Evolutionary conservation across 1,139 yeast genomes (phyloP), one percentile per base, ranked within the genome.

Genomic region (Candida sanyaensis): DNA sequence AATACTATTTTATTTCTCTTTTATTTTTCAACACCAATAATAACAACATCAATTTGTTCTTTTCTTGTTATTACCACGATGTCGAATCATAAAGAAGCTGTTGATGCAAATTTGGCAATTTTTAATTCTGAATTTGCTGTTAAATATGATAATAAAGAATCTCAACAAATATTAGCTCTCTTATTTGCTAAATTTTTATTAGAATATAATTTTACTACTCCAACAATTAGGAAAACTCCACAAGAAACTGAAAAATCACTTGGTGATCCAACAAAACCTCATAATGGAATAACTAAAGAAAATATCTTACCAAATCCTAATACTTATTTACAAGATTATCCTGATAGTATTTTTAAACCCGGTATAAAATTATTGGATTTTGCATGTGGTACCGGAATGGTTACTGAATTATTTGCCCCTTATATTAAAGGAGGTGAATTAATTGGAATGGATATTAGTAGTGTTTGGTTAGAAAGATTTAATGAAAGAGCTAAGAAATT

Each of bases 321-420:
- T 0, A 51, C 57, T 4, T 56, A 54, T 36, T 26, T 38, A 9
- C 17, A 38, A 6, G 30, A 53, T 3, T 49, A 44, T 42, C 60
- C 63, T 3, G 37, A 51, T 13, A 43, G 59, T n/a, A 44, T 61
- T 17, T 55, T 65, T 55, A 62, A 55, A 41, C 65, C 66, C 2
- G 72, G 70, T 1, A 58, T 60, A 49, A 61, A 56, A 33, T 38
- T 68, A 26, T 49, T 75, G 49, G 80, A 75, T 55, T 75, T 75
- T 55, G 79, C 78, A 1, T 75, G 79, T 54, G 80, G 80, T 1
- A 67, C 78, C 0, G 80, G 79, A 0, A 48, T 71, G 13, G 63
- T 72, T 12, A 64, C 73, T 1, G 56, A 61, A 48, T 59, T 59
- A 23, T 49, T 74, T 24, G 61, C 60, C 2, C 72, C 73, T 1